Evolutionary conservation across 1,284 basidiomycete genomes (phyloP).

Genomic region (Exsudoporus floridanus): DNA sequence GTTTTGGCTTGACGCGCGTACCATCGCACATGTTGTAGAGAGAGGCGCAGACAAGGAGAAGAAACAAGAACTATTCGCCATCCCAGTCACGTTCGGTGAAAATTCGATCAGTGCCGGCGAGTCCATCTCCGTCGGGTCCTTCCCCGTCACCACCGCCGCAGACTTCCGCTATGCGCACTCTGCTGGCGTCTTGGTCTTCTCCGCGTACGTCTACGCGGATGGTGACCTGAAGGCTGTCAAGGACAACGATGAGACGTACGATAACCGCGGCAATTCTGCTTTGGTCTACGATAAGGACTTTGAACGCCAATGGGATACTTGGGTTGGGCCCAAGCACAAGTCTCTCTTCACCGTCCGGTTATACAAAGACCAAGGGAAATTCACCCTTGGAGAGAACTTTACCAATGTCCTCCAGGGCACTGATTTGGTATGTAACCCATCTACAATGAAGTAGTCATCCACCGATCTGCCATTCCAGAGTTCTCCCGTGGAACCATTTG

Average conservation of each 20-base stretch:
- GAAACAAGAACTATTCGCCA: conserved; percentile 56
- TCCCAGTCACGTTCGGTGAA: conserved; percentile 46
- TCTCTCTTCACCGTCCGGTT: conserved; percentile 69
- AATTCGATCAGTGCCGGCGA: conserved; percentile 36
- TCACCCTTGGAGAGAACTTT: conserved; percentile 53
- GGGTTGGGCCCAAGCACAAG: conserved; percentile 71
- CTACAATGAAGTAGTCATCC: conserved; percentile 4
- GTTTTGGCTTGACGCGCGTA: conserved; percentile 73
- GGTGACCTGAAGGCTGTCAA: conserved; percentile 66
- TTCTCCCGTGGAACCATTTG: conserved; percentile 81
- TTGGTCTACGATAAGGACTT: conserved; percentile 77
- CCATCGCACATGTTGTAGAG: conserved; percentile 65
- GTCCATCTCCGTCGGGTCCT: conserved; percentile 48
- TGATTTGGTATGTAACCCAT: conserved; percentile 49
- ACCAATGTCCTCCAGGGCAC: conserved; percentile 63
- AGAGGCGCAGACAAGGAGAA: conserved; percentile 46
- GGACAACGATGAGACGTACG: conserved; percentile 68
- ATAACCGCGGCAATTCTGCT: conserved; percentile 70
- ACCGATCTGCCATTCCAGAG: conserved; percentile 42
- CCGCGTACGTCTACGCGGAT: conserved; percentile 74
- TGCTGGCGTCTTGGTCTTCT: conserved; percentile 65
- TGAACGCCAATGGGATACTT: conserved; percentile 88
- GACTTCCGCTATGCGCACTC: conserved; percentile 67
- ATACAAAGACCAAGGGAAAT: conserved; percentile 48
- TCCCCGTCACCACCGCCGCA: conserved; percentile 63